Evolutionary conservation across 2,329 filamentous ascomycete genomes (phyloP), one percentile per base, ranked within the genome.

Genomic region (Aspergillus oerlinghausenensis): DNA sequence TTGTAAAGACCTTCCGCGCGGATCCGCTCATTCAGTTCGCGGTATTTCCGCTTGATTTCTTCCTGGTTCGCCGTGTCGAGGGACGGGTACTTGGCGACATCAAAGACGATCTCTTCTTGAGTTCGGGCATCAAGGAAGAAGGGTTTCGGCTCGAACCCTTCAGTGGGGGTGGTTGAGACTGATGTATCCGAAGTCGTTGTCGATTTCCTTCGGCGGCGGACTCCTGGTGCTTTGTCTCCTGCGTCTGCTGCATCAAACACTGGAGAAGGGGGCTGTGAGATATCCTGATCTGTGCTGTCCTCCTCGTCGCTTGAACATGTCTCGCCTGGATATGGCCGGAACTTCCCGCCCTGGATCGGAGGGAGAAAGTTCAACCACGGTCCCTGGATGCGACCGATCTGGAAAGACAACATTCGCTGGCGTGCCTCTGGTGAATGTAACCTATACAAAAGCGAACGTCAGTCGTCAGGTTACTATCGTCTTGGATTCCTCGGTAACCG

Each of bases 261-360:
- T 1, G 84, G 84, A 48, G 84, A 86, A 1, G 80, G 77, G 11
- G 80, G 77, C 28, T 71, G 77, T 1, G 88, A 89, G 57, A 77
- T 82, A 1, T 78, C 73, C 9, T 78, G 73, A 64, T 81, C 84
- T 1, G 81, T 82, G 25, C 74, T 74, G 32, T 75, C 71, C 19
- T 75, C 71, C 19, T 74, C 69, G 48, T 74, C 73, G 50, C 73
- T 74, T 35, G 75, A 70, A 48, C 76, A 72, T 4, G 77, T 68
- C 35, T 80, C 76, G 8, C 73, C 71, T 54, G 80, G 75, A 52
- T 80, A 80, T 23, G 77, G 74, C 62, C 87, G 83, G 73, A 92
- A 96, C 57, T 82, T 81, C 45, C 93, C 93, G 56, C 92, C 92
- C 73, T 97, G 93, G 52, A 97, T 93, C 0, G 94, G 93, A 4